Conservation (phyloP, 2,329 filamentous ascomycete species). For the Arthrinium puccinioides region DNA sequence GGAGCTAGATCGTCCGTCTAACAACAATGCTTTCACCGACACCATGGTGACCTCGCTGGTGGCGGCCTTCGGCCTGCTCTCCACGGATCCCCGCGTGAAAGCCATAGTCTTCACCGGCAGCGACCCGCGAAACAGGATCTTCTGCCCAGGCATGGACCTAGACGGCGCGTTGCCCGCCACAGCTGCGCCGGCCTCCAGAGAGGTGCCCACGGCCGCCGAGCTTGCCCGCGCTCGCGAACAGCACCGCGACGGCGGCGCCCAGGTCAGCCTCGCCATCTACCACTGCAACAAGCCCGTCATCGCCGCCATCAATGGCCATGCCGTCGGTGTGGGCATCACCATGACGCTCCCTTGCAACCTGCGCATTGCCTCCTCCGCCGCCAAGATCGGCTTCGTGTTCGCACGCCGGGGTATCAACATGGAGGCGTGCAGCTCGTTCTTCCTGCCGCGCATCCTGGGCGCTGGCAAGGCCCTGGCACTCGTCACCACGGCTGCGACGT, state of each 20-base stretch:
- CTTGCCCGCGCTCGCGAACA: slow-evolving; percentile 3
- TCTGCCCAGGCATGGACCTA: slow-evolving; percentile 54
- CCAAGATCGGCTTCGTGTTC: slow-evolving; percentile 71
- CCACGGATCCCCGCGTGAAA: slow-evolving; percentile 45
- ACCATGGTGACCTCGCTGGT: slow-evolving; percentile 57
- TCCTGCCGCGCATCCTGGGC: slow-evolving; percentile 64
- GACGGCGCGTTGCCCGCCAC: slow-evolving; percentile 20
- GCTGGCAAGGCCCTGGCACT: slow-evolving; percentile 56
- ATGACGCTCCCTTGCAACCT: slow-evolving; percentile 51
- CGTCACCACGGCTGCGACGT: slow-evolving; percentile 59
- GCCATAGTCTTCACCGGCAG: slow-evolving; percentile 47
- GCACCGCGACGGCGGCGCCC: slow-evolving; percentile 44
- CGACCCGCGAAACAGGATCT: slow-evolving; percentile 39
- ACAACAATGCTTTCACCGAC: slow-evolving; percentile 63
- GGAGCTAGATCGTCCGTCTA: slow-evolving; percentile 55
- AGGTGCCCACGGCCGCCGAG: background rate
- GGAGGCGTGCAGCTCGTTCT: slow-evolving; percentile 66
- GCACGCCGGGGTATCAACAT: slow-evolving; percentile 61
- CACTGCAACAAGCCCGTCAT: slow-evolving; percentile 52
- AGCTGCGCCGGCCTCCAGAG: slow-evolving; percentile 10
- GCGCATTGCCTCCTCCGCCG: slow-evolving; percentile 44
- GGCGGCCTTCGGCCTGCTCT: slow-evolving; percentile 41
- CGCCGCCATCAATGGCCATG: slow-evolving; percentile 50
- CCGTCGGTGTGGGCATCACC: slow-evolving; percentile 55
- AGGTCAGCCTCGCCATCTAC: slow-evolving; percentile 46